phyloP scores from a whole-genome alignment of 2,329 filamentous ascomycete genomes.

The Penicillium capsulatum region DNA sequence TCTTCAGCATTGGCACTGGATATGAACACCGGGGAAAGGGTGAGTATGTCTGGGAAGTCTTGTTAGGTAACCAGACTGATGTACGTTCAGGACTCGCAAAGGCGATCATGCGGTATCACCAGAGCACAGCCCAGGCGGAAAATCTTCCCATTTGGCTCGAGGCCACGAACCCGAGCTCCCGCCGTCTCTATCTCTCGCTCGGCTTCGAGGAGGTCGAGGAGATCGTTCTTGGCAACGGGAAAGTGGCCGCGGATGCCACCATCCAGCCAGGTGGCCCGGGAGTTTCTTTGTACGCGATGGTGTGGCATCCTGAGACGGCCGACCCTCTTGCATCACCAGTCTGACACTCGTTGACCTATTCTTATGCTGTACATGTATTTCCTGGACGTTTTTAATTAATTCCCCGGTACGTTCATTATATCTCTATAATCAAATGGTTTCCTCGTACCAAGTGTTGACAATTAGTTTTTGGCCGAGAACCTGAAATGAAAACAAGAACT shows the following conservation, averaged over 20 bases:
- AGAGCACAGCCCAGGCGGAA: slow-evolving; percentile 13
- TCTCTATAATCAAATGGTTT: too few species aligned
- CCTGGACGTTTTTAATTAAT: too few species aligned
- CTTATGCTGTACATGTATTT: too few species aligned
- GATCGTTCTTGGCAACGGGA: slow-evolving; percentile 20
- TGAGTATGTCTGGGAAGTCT: background rate
- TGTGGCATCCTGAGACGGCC: slow-evolving; percentile 29
- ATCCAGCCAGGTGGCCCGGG: slow-evolving; percentile 15
- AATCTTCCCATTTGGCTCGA: slow-evolving; percentile 25
- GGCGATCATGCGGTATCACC: slow-evolving; percentile 17
- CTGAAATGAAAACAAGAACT: too few species aligned
- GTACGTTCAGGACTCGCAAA: slow-evolving; percentile 18
- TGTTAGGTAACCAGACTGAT: background rate
- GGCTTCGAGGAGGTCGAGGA: slow-evolving; percentile 22
- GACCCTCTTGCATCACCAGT: too few species aligned
- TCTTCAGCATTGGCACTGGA: slow-evolving; percentile 24
- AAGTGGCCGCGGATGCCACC: slow-evolving; percentile 17
- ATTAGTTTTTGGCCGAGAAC: too few species aligned
- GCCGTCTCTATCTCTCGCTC: slow-evolving; percentile 19
- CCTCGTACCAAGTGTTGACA: too few species aligned
- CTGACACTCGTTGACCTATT: too few species aligned
- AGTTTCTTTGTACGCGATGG: slow-evolving; percentile 22
- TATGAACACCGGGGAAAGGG: slow-evolving; percentile 22
- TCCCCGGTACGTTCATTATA: too few species aligned
- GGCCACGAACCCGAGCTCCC: slow-evolving; percentile 17